A percentile compares a stretch with the other conserved stretches of the same genome.
Evolutionary conservation across 2,329 filamentous ascomycete genomes (phyloP).

Genomic region (Colletotrichum cordylinicola): DNA sequence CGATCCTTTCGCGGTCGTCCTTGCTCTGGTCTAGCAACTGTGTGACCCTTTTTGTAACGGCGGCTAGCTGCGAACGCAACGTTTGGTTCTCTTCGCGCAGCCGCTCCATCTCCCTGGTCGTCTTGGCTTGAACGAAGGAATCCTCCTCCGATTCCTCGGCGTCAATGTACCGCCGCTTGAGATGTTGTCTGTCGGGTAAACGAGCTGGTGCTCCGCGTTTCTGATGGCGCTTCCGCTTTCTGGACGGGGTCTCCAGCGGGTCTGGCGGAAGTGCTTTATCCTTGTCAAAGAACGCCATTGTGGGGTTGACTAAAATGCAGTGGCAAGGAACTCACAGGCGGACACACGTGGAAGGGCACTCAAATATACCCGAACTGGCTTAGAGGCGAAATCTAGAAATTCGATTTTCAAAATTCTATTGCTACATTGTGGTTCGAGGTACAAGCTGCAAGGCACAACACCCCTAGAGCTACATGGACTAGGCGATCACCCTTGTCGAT

Average conservation of each 20-base stretch:
- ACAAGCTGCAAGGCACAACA: background rate
- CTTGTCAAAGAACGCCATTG: background rate
- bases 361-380: background rate
- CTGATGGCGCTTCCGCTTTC: background rate
- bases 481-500: background rate
- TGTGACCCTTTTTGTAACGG: background rate
- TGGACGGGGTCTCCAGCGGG: background rate
- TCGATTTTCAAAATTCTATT: background rate
- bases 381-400: background rate
- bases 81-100: background rate
- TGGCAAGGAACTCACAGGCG: background rate
- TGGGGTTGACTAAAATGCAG: background rate
- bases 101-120: background rate
- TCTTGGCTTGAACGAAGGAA: background rate
- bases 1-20: background rate
- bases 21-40: background rate
- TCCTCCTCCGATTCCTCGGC: background rate
- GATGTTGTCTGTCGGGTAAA: background rate
- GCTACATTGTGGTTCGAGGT: background rate
- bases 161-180: background rate
- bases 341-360: background rate
- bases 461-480: background rate
- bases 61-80: background rate
- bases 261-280: background rate
- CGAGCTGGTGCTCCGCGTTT: background rate